These are phyloP conservation scores for Ophiostoma piceae DNA, from an alignment of 2,329 filamentous ascomycete genomes.

Conservation along the genomic window DNA sequence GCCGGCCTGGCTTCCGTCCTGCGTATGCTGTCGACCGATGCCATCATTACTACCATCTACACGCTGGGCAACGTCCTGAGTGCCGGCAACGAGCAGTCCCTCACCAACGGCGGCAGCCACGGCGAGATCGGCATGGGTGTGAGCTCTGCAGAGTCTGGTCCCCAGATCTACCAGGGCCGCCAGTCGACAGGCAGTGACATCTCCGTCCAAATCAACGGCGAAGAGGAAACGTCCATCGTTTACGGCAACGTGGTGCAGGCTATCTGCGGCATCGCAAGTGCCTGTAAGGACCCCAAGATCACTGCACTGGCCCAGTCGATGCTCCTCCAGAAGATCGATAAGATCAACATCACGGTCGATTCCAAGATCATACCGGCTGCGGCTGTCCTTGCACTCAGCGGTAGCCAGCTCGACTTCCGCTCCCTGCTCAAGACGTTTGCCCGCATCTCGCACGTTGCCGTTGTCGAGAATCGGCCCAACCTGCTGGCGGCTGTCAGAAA, in stretches of 20 bases:
- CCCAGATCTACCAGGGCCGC: slow-evolving; percentile 48
- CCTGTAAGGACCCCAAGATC: slow-evolving; percentile 82
- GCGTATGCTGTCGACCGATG: slow-evolving; percentile 79
- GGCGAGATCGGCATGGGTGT: slow-evolving; percentile 30
- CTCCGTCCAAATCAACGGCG: slow-evolving; percentile 67
- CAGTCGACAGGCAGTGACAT: slow-evolving; percentile 69
- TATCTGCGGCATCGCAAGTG: slow-evolving; percentile 81
- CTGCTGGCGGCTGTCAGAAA: slow-evolving; percentile 71
- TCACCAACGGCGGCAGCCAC: slow-evolving; percentile 48
- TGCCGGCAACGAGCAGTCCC: slow-evolving; percentile 54
- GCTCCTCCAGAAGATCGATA: slow-evolving; percentile 90
- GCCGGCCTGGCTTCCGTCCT: slow-evolving; percentile 77
- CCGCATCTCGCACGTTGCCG: slow-evolving; percentile 66
- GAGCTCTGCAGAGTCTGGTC: slow-evolving; percentile 30
- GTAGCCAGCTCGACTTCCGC: slow-evolving; percentile 76
- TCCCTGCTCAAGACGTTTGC: slow-evolving; percentile 79
- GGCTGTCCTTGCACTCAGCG: slow-evolving; percentile 69
- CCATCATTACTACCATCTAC: slow-evolving; percentile 90
- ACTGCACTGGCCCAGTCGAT: slow-evolving; percentile 90
- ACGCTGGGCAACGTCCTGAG: slow-evolving; percentile 94
- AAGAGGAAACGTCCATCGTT: slow-evolving; percentile 71
- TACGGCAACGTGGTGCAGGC: slow-evolving; percentile 91
- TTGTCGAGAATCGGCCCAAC: slow-evolving; percentile 61
- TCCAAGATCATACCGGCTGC: slow-evolving; percentile 79
- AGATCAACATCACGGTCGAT: slow-evolving; percentile 74